Evolutionary conservation across 108 stramenopile genomes (phyloP).

Genomic region (Cyclotella cryptica): DNA sequence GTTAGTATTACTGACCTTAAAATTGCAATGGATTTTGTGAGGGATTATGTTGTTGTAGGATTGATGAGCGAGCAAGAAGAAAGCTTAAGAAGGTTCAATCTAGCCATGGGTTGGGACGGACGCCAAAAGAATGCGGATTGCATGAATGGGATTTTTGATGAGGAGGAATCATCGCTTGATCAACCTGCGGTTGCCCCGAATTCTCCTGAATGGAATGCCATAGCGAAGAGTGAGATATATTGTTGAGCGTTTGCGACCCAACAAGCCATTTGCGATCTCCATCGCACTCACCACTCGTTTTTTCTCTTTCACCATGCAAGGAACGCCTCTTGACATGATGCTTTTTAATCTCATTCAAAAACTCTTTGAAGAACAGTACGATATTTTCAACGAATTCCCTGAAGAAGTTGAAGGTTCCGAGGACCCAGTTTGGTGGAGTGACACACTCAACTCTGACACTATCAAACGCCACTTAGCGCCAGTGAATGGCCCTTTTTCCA

Average conservation of each 20-base stretch:
- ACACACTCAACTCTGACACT: background rate
- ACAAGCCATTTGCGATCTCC: too few relatives aligned
- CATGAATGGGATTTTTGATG: conserved; percentile 15
- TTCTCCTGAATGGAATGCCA: conserved; percentile 22
- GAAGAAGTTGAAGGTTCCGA: background rate
- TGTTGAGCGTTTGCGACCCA: too few relatives aligned
- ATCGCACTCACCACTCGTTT: background rate
- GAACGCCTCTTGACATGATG: conserved; percentile 48
- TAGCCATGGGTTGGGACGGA: conserved; percentile 36
- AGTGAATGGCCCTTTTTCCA: background rate
- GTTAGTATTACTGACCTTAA: conserved; percentile 35
- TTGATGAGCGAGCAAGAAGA: conserved; percentile 50
- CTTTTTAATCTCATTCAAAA: conserved; percentile 37
- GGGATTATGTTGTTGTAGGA: conserved; percentile 52
- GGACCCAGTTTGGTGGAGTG: conserved; percentile 1
- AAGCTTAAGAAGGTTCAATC: conserved; percentile 45
- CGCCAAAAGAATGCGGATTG: conserved; percentile 18
- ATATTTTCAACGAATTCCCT: conserved; percentile 30
- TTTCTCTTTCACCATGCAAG: conserved; percentile 1
- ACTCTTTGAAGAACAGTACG: conserved; percentile 47
- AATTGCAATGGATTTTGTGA: conserved; percentile 53
- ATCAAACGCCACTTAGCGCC: conserved; percentile 2
- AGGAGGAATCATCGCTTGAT: background rate
- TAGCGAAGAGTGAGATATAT: background rate
- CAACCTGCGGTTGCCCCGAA: background rate